Evolutionary conservation across 768 basidiomycete genomes (phyloP), one percentile per base, ranked within the genome.

Genomic region (Gymnopilus junonius): DNA sequence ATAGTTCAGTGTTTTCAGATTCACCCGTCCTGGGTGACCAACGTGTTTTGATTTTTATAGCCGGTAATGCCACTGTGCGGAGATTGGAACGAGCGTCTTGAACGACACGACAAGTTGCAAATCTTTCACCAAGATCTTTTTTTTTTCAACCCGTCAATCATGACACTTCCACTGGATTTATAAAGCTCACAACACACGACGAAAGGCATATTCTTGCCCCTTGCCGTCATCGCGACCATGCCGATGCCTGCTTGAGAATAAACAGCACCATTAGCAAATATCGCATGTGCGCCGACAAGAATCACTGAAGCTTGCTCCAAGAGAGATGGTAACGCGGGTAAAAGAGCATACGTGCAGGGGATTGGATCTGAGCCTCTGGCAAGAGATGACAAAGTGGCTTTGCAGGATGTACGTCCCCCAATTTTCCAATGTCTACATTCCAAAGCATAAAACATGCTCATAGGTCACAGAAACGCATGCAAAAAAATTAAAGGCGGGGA

Each of bases 111-210:
- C 25, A 45, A 32, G 21, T 27, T 48, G 45, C 17, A 37, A 50
- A 14, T 20, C 10, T 27, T 85, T 73, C 67, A 93, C 97, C 97
- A 37, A 97, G 80, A 76, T 99, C 97, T 70, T 99, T 99, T 76
- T n/a, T 93, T 94, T 42, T 91, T 94, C 68, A 99, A 95, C n/a
- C 91, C 91, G 74, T 99, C 97, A 59, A 98, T 80, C 75, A 93
- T 90, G 27, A 99, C 90, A 35, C 88, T 87, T 68, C 98, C 96
- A n/a, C 92, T 92, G 71, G 95, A 99, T 75, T 99, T 99, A 80
- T 99, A 98, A 3, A 97, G 99, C 77, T 99, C 97, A 69, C 95
- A 97, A 66, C 95, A 98, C 23, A 97, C 94, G 34, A 99, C 87
- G 4, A 99, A 95, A 6, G 97, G 97, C 0, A 98, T 91, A 20